Evolutionary conservation across 2,329 filamentous ascomycete genomes (phyloP), one percentile per base, ranked within the genome.

Genomic region (Albophoma yamanashiensis): DNA sequence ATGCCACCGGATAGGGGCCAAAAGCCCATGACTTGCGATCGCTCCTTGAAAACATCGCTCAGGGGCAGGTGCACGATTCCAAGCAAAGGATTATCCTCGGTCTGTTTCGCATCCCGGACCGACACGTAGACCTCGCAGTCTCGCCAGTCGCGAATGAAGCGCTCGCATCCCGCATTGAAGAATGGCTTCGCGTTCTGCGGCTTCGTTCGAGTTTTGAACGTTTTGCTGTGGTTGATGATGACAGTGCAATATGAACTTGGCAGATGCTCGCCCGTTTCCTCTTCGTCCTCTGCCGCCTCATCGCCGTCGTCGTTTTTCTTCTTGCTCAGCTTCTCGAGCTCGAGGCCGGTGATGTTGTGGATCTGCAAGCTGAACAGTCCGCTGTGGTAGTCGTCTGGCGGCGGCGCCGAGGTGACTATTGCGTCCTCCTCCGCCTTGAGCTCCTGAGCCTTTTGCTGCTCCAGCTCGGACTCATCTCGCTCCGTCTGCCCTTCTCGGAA

Each of bases 171-270:
- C 3, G 89, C 88, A 64, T 91, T 91, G 77, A 89, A 91, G 71
- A 91, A 91, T 0, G 89, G 89, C 66, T 89, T 90, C 0, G 85
- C 81, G 63, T 90, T 91, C 74, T 90, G 89, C 1, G 89, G 88
- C 72, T 92, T 91, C 0, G 88, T 89, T 20, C 89, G 77, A 2
- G 88, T 89, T 66, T 82, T 85, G 74, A 87, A 92, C 15, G 80
- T 76, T 69, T 82, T 90, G 64, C 82, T 81, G 67, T 91, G 87
- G 68, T 91, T 90, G 64, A 91, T 73, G 52, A 91, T 88, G 65
- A 91, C 82, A 39, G 81, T 89, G 69, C 87, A 89, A 69, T 90
- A 92, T 34, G 85, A 79, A 56, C 86, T 88, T 0, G 88, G 89
- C 45, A 90, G 74, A 53, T 85, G 81, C 5, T 87, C 84, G 20